Base-by-base conservation (phyloP, 164 flowering plant species). In the Umbellularia californica region DNA sequence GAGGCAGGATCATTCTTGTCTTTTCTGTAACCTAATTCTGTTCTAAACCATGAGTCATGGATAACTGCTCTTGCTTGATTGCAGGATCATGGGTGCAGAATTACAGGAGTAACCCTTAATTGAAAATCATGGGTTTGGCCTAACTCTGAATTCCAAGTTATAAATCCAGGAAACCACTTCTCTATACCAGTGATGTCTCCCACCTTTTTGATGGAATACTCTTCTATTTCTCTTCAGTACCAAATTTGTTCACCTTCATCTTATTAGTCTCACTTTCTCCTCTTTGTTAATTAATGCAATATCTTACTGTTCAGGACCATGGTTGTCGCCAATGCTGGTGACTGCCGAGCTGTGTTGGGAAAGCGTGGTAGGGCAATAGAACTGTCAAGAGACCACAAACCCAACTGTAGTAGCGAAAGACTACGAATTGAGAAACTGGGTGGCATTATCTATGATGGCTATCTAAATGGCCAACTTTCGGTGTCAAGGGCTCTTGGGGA, bases 401-500 rank as follows among this genome's bases (percentile, higher is more conserved):
- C 98, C 3, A 88, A 90, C 68, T 83, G 90, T 78, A 70, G 85
- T 24, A 86, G 89, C 11, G 98, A 95, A 78, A 89, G 79, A 75
- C 67, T 77, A 23, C 83, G 98, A 82, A 92, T 95, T 20, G 98
- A 91, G 81, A 88, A 82, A 65, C 87, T 93, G 11, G 98, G 98
- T 64, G 98, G 97, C 27, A 85, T 84, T 12, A 77, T 95, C n/a
- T 90, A 90, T 77, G 98, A 95, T 78, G 98, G 98, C 60, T 94
- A 94, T 81, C 88, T 94, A 22, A 92, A 91, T 73, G 98, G 97
- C 19, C 97, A 95, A 79, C 77, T 95, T 73, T 92, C 97, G 5
- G 97, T 95, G 15, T 84, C 98, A 27, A 90, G 98, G 47, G 98
- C 98, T 10, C 84, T 95, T 24, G 97, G 98, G 51, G 97, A 95